Conservation (phyloP, 805 yeast species). For the Jamesozyma gamospora region DNA sequence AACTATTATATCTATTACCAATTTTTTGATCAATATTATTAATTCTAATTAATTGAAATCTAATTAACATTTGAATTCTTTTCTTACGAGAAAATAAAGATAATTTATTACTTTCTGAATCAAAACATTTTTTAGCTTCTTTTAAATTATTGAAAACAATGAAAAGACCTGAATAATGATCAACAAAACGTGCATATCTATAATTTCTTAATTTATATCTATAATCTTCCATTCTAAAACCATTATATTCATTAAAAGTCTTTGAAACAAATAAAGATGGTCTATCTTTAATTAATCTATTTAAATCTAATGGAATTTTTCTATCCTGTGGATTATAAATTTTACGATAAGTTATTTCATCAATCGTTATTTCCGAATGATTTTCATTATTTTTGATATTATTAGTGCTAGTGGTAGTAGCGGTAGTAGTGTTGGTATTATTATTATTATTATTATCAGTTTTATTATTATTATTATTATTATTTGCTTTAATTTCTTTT, state of each 20-base stretch:
- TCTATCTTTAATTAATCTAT: conserved; percentile 41
- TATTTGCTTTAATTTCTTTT: conserved; percentile 4
- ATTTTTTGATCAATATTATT: conserved; percentile 1
- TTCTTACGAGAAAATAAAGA: conserved; percentile 15
- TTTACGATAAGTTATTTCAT: conserved; percentile 7
- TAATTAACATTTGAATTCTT: conserved; percentile 17
- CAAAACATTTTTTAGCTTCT: conserved; percentile 21
- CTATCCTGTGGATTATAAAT: conserved; percentile 6
- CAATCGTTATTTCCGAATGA: background rate
- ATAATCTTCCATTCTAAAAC: conserved; percentile 49
- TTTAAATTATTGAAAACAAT: conserved; percentile 47
- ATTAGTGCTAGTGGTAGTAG: too few species aligned
- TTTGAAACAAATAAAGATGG: conserved; percentile 45
- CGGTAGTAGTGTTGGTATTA: too few species aligned
- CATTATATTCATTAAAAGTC: conserved; percentile 46
- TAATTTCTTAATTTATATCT: conserved; percentile 49
- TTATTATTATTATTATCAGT: background rate
- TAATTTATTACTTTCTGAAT: conserved; percentile 18
- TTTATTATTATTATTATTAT: background rate
- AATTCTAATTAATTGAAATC: conserved; percentile 16
- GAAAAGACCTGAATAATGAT: conserved; percentile 57
- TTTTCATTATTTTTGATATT: background rate
- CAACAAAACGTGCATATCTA: conserved; percentile 55
- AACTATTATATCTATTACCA: background rate
- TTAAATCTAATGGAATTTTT: conserved; percentile 40